phyloP scores from a whole-genome alignment of 2,329 filamentous ascomycete genomes.

The Bimuria novae-zelandiae region DNA sequence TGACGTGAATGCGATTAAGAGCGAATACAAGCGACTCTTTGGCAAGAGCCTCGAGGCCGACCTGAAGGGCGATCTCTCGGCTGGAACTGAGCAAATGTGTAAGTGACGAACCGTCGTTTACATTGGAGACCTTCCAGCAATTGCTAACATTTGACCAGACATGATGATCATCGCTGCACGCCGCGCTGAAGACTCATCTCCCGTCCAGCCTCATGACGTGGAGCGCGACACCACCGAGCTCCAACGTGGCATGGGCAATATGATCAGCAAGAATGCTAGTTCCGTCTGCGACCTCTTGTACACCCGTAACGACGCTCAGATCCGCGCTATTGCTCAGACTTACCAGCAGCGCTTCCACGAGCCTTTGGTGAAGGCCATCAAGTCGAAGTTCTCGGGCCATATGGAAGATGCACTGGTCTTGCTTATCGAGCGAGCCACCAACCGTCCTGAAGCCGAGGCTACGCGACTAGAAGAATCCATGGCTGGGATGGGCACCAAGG shows the following conservation, averaged over 20 bases:
- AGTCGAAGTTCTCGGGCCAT: constrained; percentile 85
- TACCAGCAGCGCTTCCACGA: constrained; percentile 76
- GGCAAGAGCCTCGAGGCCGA: constrained; percentile 69
- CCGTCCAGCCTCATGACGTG: constrained; percentile 72
- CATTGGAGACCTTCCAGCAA: neutral
- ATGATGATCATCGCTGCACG: constrained; percentile 76
- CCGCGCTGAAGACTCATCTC: constrained; percentile 76
- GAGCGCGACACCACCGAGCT: constrained; percentile 77
- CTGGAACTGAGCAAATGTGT: constrained; percentile 82
- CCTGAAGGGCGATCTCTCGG: constrained; percentile 77
- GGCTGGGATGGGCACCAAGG: constrained; percentile 85
- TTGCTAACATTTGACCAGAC: constrained; percentile 46
- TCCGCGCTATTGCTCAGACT: constrained; percentile 76
- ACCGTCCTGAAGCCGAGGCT: constrained; percentile 85
- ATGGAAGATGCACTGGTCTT: constrained; percentile 84
- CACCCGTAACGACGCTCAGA: constrained; percentile 76
- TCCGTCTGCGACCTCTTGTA: constrained; percentile 79
- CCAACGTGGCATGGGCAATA: constrained; percentile 69
- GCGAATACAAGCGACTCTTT: constrained; percentile 72
- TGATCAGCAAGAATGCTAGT: constrained; percentile 73
- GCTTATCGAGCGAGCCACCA: constrained; percentile 76
- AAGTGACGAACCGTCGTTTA: neutral
- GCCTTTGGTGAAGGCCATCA: constrained; percentile 73
- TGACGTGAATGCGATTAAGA: constrained; percentile 85
- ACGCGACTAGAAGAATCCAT: constrained; percentile 82